Percentiles rank a stretch among this genome's conserved stretches.
These are phyloP conservation scores for Vitellaria paradoxa DNA, from an alignment of 179 eudicot genomes.

Conservation along the genomic window DNA sequence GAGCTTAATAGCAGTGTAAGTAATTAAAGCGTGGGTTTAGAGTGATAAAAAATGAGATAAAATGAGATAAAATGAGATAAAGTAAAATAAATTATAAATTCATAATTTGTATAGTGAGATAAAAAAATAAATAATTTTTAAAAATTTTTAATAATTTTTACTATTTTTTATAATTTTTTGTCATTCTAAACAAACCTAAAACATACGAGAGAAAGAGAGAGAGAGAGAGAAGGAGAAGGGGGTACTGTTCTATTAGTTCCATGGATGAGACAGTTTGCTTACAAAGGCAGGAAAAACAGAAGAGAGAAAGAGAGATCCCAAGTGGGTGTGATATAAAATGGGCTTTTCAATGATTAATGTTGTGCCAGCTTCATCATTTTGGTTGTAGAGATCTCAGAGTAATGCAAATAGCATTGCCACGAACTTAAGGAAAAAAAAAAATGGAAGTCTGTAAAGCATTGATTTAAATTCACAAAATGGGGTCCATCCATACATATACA, in stretches of 20 bases:
- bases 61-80: no score
- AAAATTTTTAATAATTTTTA: no score
- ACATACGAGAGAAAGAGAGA: not conserved
- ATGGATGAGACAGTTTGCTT: not conserved
- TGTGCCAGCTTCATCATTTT: no score
- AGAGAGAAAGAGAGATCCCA: not conserved
- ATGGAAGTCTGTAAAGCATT: not conserved
- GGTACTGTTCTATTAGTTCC: not conserved
- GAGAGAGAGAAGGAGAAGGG: not conserved
- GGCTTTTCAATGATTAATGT: not conserved
- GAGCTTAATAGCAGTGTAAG: not conserved
- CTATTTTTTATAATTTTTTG: no score
- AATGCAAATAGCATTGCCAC: not conserved
- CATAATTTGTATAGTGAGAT: no score
- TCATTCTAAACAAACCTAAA: no score
- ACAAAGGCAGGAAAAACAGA: conserved; percentile 9
- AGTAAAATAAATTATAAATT: no score
- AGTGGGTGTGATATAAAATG: not conserved
- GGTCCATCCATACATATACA: no score
- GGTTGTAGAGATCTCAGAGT: no score
- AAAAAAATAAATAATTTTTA: no score
- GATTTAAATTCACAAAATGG: not conserved
- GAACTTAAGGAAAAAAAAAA: not conserved
- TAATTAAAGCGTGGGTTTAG: no score
- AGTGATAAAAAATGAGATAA: no score